These are phyloP conservation scores for Candida sojae DNA, from an alignment of 1,139 yeast species.

Conservation along the genomic window DNA sequence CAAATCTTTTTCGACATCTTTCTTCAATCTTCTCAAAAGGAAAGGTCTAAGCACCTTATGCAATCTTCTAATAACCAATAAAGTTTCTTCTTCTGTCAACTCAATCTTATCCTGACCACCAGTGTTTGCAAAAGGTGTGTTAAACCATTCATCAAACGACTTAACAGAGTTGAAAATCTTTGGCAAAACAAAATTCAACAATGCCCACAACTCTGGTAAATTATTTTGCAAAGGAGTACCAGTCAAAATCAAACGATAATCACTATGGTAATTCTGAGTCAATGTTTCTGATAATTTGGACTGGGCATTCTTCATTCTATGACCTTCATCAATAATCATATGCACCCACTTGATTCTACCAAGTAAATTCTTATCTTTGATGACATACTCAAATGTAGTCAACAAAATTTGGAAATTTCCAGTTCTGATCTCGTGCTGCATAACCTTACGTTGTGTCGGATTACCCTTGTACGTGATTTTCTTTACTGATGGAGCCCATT, in stretches of 20 bases:
- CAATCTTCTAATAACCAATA: slow-evolving; percentile 89
- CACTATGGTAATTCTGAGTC: slow-evolving; percentile 71
- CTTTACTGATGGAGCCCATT: slow-evolving; percentile 79
- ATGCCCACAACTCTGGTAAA: slow-evolving; percentile 83
- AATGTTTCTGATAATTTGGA: slow-evolving; percentile 73
- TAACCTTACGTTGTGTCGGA: slow-evolving; percentile 65
- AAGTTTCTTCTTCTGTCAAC: slow-evolving; percentile 87
- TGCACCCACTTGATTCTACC: slow-evolving; percentile 77
- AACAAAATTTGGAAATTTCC: slow-evolving; percentile 77
- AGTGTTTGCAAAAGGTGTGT: slow-evolving; percentile 81
- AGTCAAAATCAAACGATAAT: slow-evolving; percentile 76
- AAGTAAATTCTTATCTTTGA: slow-evolving; percentile 69
- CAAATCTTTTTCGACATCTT: slow-evolving; percentile 94
- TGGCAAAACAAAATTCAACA: slow-evolving; percentile 75
- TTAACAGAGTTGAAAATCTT: slow-evolving; percentile 81
- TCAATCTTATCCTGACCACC: slow-evolving; percentile 82
- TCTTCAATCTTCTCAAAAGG: slow-evolving; percentile 88
- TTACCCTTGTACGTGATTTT: slow-evolving; percentile 76
- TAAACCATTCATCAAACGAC: slow-evolving; percentile 88
- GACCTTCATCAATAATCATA: slow-evolving; percentile 90
- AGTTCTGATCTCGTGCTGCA: slow-evolving; percentile 60
- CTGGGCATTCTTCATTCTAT: slow-evolving; percentile 79
- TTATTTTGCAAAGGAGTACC: slow-evolving; percentile 89
- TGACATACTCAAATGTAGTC: slow-evolving; percentile 79
- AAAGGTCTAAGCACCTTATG: slow-evolving; percentile 96